Percentiles rank a stretch among this genome's conserved stretches.
These are phyloP conservation scores for Tulasnella sp. DNA, from an alignment of 768 basidiomycete species.

Conservation along the genomic window DNA sequence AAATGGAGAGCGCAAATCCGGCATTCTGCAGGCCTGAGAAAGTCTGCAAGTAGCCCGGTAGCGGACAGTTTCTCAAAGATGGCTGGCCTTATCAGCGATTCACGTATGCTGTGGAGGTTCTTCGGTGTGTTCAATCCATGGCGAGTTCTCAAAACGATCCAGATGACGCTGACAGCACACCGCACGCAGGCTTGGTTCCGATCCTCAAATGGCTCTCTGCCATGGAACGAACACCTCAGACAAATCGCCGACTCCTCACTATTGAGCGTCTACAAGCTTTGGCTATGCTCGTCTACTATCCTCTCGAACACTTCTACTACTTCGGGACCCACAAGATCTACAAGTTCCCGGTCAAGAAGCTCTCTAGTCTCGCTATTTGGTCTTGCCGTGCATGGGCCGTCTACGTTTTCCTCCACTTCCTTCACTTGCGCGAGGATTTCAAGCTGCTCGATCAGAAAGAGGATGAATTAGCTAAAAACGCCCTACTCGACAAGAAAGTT, in stretches of 20 bases:
- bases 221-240: conserved; percentile 2
- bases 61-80: conserved; percentile 43
- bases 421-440: conserved; percentile 57
- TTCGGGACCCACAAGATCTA: conserved; percentile 1
- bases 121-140: conserved; percentile 51
- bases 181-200: conserved; percentile 8
- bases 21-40: conserved; percentile 48
- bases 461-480: conserved; percentile 29
- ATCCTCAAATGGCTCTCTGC: conserved; percentile 13
- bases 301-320: conserved; percentile 24
- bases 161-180: not conserved
- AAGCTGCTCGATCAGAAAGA: conserved; percentile 33
- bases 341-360: not conserved
- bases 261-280: conserved; percentile 22
- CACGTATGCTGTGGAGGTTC: conserved; percentile 62
- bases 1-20: conserved; percentile 57
- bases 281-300: conserved; percentile 25
- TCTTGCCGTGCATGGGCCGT: conserved; percentile 73
- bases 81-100: conserved; percentile 46
- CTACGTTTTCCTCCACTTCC: conserved; percentile 67
- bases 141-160: no score
- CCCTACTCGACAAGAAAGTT: conserved; percentile 8
- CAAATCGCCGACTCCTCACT: conserved; percentile 8
- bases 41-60: conserved; percentile 17
- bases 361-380: conserved; percentile 42